Evolutionary conservation across 2,329 filamentous ascomycete species (phyloP).

Genomic region (Diaporthe helianthi): DNA sequence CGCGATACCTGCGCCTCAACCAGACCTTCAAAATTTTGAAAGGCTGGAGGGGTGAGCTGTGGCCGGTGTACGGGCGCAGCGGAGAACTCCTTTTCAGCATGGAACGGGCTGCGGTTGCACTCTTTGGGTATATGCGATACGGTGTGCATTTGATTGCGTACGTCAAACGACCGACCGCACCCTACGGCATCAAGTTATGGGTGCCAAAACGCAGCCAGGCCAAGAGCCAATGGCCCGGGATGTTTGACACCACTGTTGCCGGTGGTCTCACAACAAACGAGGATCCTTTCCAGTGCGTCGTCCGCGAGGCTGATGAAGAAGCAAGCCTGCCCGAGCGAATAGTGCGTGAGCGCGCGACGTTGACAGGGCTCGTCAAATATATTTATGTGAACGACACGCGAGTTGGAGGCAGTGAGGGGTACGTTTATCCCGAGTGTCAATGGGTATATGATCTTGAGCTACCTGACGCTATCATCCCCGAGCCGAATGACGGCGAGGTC

Average conservation of each 20-base stretch:
- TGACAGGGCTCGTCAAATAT: conserved; percentile 80
- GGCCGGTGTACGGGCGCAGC: conserved; percentile 75
- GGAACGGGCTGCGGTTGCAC: conserved; percentile 75
- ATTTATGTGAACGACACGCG: conserved; percentile 78
- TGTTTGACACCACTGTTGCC: conserved; percentile 94
- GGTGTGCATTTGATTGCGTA: conserved; percentile 85
- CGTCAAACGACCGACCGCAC: conserved; percentile 53
- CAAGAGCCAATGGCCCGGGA: conserved; percentile 89
- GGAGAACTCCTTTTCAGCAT: conserved; percentile 73
- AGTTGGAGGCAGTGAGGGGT: conserved; percentile 79
- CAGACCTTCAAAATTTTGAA: conserved; percentile 75
- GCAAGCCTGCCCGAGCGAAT: conserved; percentile 77
- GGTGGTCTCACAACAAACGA: conserved; percentile 83
- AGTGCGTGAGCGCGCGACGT: conserved; percentile 65
- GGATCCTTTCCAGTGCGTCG: conserved; percentile 78
- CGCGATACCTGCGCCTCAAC: conserved; percentile 72
- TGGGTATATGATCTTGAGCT: conserved; percentile 91
- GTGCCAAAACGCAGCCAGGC: conserved; percentile 75
- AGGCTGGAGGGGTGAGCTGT: conserved; percentile 83
- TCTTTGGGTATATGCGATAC: conserved; percentile 80
- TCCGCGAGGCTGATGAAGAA: conserved; percentile 89
- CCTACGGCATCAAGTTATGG: conserved; percentile 78
- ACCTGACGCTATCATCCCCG: conserved; percentile 69
- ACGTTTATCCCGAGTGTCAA: conserved; percentile 90
- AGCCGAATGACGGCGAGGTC: conserved; percentile 88